phyloP scores from a whole-genome alignment of 2,329 filamentous ascomycete species.

The Aspergillus pseudotamarii region DNA sequence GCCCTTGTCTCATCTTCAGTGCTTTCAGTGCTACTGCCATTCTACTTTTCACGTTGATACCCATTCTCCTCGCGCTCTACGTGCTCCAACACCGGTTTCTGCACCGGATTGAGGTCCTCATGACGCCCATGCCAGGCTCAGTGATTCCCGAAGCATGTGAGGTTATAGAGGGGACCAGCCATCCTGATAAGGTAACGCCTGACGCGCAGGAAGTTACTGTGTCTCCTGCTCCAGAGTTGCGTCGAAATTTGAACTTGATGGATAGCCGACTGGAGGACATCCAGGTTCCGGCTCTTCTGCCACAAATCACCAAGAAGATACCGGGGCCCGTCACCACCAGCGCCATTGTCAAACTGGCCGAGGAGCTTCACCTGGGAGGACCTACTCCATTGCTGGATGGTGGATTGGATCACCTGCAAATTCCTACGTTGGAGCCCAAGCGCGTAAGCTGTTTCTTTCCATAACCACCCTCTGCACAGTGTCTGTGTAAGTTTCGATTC shows the following conservation, averaged over 20 bases:
- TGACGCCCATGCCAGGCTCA: background rate
- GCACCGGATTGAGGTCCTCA: background rate
- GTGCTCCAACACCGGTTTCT: background rate
- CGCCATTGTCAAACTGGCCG: background rate
- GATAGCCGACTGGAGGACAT: slow-evolving; percentile 24
- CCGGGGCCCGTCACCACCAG: background rate
- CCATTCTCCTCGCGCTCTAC: slow-evolving; percentile 5
- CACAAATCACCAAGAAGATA: slow-evolving; percentile 7
- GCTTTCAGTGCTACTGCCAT: background rate
- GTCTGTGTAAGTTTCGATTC: background rate
- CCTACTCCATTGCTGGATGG: slow-evolving; percentile 11
- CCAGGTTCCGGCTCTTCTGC: slow-evolving; percentile 16
- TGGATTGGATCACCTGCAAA: slow-evolving; percentile 15
- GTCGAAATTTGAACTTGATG: slow-evolving; percentile 11
- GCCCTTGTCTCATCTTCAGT: background rate
- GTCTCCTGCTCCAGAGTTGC: background rate
- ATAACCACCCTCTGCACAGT: background rate
- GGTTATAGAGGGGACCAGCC: background rate
- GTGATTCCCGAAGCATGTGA: background rate
- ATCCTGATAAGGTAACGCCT: background rate
- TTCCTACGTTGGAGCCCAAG: slow-evolving; percentile 18
- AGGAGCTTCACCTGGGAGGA: background rate
- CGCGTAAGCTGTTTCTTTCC: slow-evolving; percentile 9
- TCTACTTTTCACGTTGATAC: background rate
- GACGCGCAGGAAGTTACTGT: background rate